Percentiles rank a stretch among this genome's conserved stretches.
Conservation (phyloP, 768 basidiomycete genomes). For the Boletus tomentosulus region DNA sequence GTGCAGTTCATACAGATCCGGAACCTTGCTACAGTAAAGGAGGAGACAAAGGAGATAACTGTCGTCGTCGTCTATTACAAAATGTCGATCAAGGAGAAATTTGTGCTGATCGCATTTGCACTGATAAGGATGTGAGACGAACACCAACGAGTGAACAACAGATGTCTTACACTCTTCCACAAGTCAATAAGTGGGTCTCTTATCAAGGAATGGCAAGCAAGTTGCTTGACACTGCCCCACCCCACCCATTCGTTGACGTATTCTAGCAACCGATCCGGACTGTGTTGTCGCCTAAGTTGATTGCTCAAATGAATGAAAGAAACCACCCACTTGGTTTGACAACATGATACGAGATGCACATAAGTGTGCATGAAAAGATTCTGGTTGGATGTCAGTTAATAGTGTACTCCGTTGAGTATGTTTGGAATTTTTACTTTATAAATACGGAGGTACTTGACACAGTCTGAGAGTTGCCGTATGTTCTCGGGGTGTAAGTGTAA, state of each 20-base stretch:
- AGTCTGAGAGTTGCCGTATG: not conserved
- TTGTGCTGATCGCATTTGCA: conserved; percentile 11
- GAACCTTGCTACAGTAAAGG: conserved; percentile 15
- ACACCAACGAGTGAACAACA: not conserved
- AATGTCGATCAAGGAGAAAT: not conserved
- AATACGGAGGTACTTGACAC: conserved; percentile 14
- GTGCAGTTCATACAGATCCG: conserved; percentile 12
- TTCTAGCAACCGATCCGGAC: conserved; percentile 9
- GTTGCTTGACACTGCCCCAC: conserved; percentile 18
- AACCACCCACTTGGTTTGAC: conserved; percentile 1
- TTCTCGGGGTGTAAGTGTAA: not conserved
- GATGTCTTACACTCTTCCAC: conserved; percentile 7
- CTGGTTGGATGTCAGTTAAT: conserved; percentile 13
- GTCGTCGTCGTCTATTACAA: conserved; percentile 11
- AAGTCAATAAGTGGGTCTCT: conserved; percentile 9
- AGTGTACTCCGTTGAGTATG: not conserved
- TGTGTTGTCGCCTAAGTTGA: not conserved
- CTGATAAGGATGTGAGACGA: conserved; percentile 7
- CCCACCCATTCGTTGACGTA: conserved; percentile 7
- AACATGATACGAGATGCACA: conserved; percentile 21
- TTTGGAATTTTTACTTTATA: conserved; percentile 14
- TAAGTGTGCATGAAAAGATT: conserved; percentile 24
- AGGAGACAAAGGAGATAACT: conserved; percentile 16
- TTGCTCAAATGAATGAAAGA: not conserved
- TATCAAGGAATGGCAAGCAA: conserved; percentile 14